Evolutionary conservation across 495 filamentous ascomycete genomes (phyloP), one percentile per base, ranked within the genome.

Genomic region (Amphirosellinia nigrospora): DNA sequence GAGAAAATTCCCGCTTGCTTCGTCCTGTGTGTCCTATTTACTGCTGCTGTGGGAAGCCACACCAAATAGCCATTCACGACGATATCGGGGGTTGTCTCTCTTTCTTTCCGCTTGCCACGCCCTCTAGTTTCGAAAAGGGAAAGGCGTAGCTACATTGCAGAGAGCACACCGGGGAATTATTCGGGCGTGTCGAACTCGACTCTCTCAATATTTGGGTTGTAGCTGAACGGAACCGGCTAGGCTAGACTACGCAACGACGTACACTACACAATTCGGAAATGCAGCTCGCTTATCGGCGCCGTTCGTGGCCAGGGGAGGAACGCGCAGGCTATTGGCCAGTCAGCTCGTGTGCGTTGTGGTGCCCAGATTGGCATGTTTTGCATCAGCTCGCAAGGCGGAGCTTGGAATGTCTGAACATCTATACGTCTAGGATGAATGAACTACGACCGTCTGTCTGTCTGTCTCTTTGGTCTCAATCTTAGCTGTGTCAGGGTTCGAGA

Each of bases 1-100:
- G 62, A 71, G 73, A 71, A 46, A 70, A 72, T 68, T 74, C 71
- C 76, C 73, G 73, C 71, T 73, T 72, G 62, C 62, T 70, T 58
- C 32, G 10, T 30, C 34, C 43, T 61, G 36, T 70, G 53, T 71
- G 63, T 41, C 63, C 52, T 48, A 36, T 68, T 45, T 50, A 19
- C 68, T 39, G 45, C 11, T 19, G 52, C 23, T 41, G 46, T 56
- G 46, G 46, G 28, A 36, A 39, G 26, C 45, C 38, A 65, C 63
- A 50, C n/a, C 21, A 61, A 26, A 19, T 36, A 23, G 28, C 4
- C 58, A 61, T 36, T 23, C n/a, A 41, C 36, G 28, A 41, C 28
- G 13, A 30, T 32, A 36, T 5, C n/a, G 50, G 26, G 26, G 11
- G 13, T 59, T 55, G 7, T 30, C 28, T 34, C 34, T 38, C 21